phyloP scores from a whole-genome alignment of 805 yeast species.

The Lipomyces sp. region DNA sequence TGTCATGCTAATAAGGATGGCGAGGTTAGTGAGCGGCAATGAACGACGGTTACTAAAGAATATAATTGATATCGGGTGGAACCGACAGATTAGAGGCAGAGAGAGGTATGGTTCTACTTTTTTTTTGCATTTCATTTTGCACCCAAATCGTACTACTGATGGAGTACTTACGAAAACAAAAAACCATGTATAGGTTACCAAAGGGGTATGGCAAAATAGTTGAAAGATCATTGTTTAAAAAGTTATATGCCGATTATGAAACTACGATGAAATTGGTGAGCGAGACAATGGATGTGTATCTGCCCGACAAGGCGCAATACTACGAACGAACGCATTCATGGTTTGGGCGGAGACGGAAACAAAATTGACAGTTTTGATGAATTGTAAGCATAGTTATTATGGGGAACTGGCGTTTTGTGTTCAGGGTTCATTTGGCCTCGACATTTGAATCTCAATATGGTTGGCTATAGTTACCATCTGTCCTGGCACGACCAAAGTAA shows the following conservation, averaged over 20 bases:
- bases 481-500: not conserved
- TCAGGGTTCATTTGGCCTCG: not conserved
- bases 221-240: not conserved
- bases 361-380: not conserved
- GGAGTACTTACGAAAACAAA: not conserved
- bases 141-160: not conserved
- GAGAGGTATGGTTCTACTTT: not conserved
- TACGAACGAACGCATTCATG: slow-evolving; percentile 2
- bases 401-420: not conserved
- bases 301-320: slow-evolving; percentile 13
- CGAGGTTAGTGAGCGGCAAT: slow-evolving; percentile 13
- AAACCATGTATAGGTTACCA: not conserved
- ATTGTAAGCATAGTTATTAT: not conserved
- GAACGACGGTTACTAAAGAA: slow-evolving; percentile 16
- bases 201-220: slow-evolving; percentile 4
- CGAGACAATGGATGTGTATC: slow-evolving; percentile 24
- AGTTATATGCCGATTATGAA: slow-evolving; percentile 22
- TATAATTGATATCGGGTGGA: slow-evolving; percentile 22
- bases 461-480: not conserved
- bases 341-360: not conserved
- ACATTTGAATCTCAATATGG: not conserved
- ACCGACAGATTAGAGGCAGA: slow-evolving; percentile 11
- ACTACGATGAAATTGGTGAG: slow-evolving; percentile 21
- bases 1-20: slow-evolving; percentile 13
- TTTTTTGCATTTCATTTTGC: not conserved